Conservation (phyloP, 2,329 filamentous ascomycete genomes). For the Fusarium tanahbumbuense region DNA sequence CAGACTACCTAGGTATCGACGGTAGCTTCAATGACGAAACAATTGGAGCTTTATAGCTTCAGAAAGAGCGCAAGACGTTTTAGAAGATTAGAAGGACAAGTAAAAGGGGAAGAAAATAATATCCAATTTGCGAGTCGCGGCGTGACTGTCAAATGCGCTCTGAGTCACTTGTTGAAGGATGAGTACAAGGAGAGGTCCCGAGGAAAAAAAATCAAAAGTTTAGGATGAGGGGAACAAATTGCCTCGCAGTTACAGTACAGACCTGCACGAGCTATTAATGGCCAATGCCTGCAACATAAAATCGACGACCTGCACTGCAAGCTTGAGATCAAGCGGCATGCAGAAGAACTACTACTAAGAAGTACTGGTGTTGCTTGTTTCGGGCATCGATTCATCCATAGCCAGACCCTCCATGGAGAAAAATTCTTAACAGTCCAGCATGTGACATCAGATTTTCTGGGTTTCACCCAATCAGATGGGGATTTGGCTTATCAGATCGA, state of each 20-base stretch:
- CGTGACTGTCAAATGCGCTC: neutral
- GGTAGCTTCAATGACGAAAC: neutral
- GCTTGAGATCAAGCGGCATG: conserved; percentile 13
- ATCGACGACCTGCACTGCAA: conserved; percentile 39
- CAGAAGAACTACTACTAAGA: conserved; percentile 10
- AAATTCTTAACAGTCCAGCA: conserved; percentile 43
- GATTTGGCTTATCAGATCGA: conserved; percentile 43
- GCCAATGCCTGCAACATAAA: conserved; percentile 28
- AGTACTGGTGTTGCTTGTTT: conserved; percentile 26
- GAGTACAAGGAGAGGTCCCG: neutral
- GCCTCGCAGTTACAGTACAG: conserved; percentile 43
- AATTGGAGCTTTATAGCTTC: neutral
- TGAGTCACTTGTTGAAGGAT: conserved; percentile 10
- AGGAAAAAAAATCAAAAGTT: neutral
- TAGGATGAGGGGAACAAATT: conserved; percentile 3
- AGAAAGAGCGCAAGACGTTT: neutral
- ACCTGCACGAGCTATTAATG: conserved; percentile 14
- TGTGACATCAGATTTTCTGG: conserved; percentile 44
- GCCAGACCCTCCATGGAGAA: conserved; percentile 27
- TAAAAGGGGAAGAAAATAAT: neutral
- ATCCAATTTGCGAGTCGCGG: neutral
- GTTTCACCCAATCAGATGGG: conserved; percentile 28
- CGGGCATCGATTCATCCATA: conserved; percentile 6
- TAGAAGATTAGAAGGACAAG: neutral
- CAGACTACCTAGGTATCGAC: neutral